These are phyloP conservation scores for Apiotrichum montevideense DNA, from an alignment of 1,284 basidiomycete species.

Conservation along the genomic window DNA sequence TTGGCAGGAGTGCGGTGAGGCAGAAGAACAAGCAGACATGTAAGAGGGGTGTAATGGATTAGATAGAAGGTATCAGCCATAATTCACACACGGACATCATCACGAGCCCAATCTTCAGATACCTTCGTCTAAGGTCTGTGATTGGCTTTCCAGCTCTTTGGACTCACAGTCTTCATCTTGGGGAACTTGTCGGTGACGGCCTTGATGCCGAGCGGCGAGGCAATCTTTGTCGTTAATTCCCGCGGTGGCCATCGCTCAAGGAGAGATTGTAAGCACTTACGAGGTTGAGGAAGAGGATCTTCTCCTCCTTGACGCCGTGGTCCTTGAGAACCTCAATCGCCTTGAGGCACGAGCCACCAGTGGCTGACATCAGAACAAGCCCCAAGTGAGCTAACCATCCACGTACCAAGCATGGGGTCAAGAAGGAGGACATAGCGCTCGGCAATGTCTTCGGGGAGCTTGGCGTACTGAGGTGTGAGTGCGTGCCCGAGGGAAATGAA, in stretches of 20 bases:
- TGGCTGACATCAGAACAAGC: conserved; percentile 55
- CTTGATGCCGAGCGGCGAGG: conserved; percentile 83
- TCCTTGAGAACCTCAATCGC: conserved; percentile 90
- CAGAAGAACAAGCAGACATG: too few species aligned
- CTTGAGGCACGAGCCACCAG: conserved; percentile 95
- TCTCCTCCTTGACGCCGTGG: conserved; percentile 69
- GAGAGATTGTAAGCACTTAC: conserved; percentile 49
- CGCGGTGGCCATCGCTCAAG: conserved; percentile 1
- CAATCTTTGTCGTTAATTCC: conserved; percentile 54
- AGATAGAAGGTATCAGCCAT: too few species aligned
- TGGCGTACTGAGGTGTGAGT: conserved; percentile 48
- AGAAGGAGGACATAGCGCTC: conserved; percentile 86
- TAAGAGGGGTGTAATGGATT: too few species aligned
- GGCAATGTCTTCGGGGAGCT: conserved; percentile 91
- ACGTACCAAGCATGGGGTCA: conserved; percentile 91
- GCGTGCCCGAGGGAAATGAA: conserved; percentile 4
- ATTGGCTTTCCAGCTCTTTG: background rate
- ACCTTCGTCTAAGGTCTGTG: too few species aligned
- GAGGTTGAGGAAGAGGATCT: conserved; percentile 95
- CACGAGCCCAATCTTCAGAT: too few species aligned
- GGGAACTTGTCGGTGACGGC: conserved; percentile 78
- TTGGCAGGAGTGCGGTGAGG: too few species aligned
- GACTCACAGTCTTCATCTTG: conserved; percentile 67
- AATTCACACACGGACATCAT: too few species aligned
- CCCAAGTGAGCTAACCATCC: background rate